Percentiles rank a stretch among this genome's conserved stretches.
Evolutionary conservation across 129 eudicot species (phyloP).

Genomic region (Daucus carota): DNA sequence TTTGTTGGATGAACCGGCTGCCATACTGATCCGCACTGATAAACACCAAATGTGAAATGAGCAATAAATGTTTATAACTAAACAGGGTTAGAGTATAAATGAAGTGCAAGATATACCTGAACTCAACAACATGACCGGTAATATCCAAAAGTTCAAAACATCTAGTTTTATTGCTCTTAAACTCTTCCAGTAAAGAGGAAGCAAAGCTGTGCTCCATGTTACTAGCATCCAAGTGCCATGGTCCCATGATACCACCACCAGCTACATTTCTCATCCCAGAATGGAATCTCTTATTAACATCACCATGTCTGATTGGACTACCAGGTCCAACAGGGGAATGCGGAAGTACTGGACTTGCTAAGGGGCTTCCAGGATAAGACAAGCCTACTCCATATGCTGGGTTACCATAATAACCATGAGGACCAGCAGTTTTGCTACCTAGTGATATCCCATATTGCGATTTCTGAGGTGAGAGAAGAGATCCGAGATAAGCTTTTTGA

Average conservation of each 20-base stretch:
- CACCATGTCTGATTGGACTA: slow-evolving; percentile 81
- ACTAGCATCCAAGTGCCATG: slow-evolving; percentile 68
- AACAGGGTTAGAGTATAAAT: background rate
- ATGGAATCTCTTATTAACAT: slow-evolving; percentile 49
- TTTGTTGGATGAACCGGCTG: slow-evolving; percentile 90
- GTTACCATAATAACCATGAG: slow-evolving; percentile 83
- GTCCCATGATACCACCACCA: slow-evolving; percentile 57
- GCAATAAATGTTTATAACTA: background rate
- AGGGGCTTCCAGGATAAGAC: slow-evolving; percentile 88
- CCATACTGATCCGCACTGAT: slow-evolving; percentile 89
- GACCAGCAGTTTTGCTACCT: slow-evolving; percentile 47
- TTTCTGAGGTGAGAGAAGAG: slow-evolving; percentile 62
- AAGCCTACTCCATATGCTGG: slow-evolving; percentile 71
- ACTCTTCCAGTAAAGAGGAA: slow-evolving; percentile 83
- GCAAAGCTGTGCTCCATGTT: slow-evolving; percentile 52
- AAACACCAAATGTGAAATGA: slow-evolving; percentile 1
- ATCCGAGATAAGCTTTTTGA: slow-evolving; percentile 82
- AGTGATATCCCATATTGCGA: slow-evolving; percentile 54
- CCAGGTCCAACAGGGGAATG: slow-evolving; percentile 79
- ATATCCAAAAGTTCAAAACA: slow-evolving; percentile 89
- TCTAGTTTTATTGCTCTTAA: slow-evolving; percentile 84
- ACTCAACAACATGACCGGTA: slow-evolving; percentile 87
- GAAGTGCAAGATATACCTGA: slow-evolving; percentile 44
- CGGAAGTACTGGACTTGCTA: slow-evolving; percentile 58
- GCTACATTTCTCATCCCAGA: slow-evolving; percentile 64